Evolutionary conservation across 352 stramenopile genomes (phyloP), one percentile per base, ranked within the genome.

Genomic region (Pythium periplocum): DNA sequence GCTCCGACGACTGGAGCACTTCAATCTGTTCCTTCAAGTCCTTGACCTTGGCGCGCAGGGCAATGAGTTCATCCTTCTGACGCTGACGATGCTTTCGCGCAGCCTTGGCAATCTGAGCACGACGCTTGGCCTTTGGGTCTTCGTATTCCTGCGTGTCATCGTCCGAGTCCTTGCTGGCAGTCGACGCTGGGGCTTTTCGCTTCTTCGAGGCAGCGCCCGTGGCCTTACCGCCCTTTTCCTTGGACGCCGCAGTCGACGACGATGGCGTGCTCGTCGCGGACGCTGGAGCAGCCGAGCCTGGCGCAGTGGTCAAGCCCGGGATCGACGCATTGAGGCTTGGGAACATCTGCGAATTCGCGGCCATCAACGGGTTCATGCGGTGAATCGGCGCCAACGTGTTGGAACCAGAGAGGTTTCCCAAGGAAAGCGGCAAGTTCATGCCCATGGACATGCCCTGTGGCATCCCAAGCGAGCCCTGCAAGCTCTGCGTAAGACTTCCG

Each of bases 11-110:
- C 67, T 95, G 84, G 35, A 95, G 59, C 50, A 95, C 84, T 57
- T 95, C 84, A 44, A 95, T 95, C 64, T 95, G 84, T 57, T 95
- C 84, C 62, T 95, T 95, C 8, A 95, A 53, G 48, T 95, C 84
- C 65, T 95, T 95, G 43, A 95, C 84, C 69, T 95, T 95, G 42
- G 82, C 69, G 8, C 84, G 82, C 4, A 95, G 66, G 3, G 82
- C 82, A 44, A 93, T 90, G 2, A 95, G 70, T 56, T 95, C 84
- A 55, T 95, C 82, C 62, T 95, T 95, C 56, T 95, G 84, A 5
- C 84, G 82, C 64, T 95, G 84, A 54, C 84, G 75, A 62, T 95
- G 84, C 57, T 95, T 95, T 7, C 84, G 82, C 4, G 84, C 84
- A 4, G 84, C 84, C 69, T 95, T 95, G 56, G 84, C 84, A 35